Conservation (phyloP, 2,329 filamentous ascomycete species). For the Sphaerulina populicola region DNA sequence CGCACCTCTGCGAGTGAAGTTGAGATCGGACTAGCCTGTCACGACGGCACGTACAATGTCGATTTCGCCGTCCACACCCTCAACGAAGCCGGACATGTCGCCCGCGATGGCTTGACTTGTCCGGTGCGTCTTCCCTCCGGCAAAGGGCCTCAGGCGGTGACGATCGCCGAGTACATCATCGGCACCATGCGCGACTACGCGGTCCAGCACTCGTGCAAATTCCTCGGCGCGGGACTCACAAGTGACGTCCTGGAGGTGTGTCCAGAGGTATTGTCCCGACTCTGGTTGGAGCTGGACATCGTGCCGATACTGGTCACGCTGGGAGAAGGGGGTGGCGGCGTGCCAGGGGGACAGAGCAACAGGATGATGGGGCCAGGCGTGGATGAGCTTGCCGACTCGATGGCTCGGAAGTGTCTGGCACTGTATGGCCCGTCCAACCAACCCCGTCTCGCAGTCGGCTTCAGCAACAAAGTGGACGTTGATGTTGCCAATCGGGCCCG, state of each 20-base stretch:
- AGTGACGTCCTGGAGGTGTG: constrained; percentile 51
- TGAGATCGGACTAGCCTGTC: constrained; percentile 59
- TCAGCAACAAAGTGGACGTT: constrained; percentile 60
- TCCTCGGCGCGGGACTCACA: constrained; percentile 65
- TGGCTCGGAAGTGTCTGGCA: constrained; percentile 71
- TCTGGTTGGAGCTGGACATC: constrained; percentile 71
- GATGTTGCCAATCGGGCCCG: constrained; percentile 58
- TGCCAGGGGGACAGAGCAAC: constrained; percentile 59
- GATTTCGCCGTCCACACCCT: constrained; percentile 62
- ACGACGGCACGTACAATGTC: constrained; percentile 65
- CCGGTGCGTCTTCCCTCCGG: constrained; percentile 8
- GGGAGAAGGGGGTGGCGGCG: constrained; percentile 60
- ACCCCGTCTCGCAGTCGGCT: constrained; percentile 59
- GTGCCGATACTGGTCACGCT: constrained; percentile 59
- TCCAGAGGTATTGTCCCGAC: constrained; percentile 57
- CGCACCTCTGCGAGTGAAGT: constrained; percentile 40
- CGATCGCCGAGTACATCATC: constrained; percentile 48
- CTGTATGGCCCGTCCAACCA: constrained; percentile 65
- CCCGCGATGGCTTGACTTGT: constrained; percentile 4
- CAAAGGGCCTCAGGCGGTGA: constrained; percentile 6
- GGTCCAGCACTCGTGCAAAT: constrained; percentile 60
- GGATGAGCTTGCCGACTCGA: constrained; percentile 73
- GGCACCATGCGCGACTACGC: constrained; percentile 52
- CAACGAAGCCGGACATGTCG: constrained; percentile 6
- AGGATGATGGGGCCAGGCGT: constrained; percentile 43